A percentile compares a stretch with the other conserved stretches of the same genome.
These are phyloP conservation scores for Sugiyamaella americana DNA, from an alignment of 805 yeast genomes.

Conservation along the genomic window DNA sequence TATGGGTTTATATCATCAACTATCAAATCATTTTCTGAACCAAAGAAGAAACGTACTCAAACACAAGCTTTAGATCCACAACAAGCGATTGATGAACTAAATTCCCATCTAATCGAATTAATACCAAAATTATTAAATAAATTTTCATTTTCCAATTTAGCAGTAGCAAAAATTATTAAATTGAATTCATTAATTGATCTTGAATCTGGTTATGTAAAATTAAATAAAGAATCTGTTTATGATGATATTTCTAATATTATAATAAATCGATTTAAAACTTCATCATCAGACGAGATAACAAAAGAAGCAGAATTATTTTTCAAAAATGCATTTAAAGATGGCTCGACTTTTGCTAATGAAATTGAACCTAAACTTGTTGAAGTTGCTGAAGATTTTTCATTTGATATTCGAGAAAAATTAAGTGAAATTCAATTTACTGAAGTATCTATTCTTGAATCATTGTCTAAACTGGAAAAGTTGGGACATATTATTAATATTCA, in stretches of 20 bases:
- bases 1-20: conserved; percentile 30
- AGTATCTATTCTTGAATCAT: neutral
- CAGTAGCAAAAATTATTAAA: conserved; percentile 20
- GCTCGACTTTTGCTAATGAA: conserved; percentile 4
- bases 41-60: conserved; percentile 8
- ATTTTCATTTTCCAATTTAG: conserved; percentile 21
- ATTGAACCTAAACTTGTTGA: conserved; percentile 3
- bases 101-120: conserved; percentile 13
- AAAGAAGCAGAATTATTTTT: neutral
- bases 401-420: conserved; percentile 4
- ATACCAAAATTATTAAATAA: conserved; percentile 23
- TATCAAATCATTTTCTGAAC: conserved; percentile 20
- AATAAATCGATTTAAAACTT: no score
- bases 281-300: neutral
- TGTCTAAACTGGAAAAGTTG: conserved; percentile 7
- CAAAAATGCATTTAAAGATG: neutral
- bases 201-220: conserved; percentile 4
- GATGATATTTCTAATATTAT: conserved; percentile 10
- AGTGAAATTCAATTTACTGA: conserved; percentile 1
- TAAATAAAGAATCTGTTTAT: conserved; percentile 4
- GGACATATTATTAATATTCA: conserved; percentile 3
- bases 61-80: conserved; percentile 2
- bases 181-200: conserved; percentile 21
- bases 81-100: conserved; percentile 11
- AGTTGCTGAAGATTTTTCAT: conserved; percentile 7